Base-by-base conservation (phyloP, 208 protist genomes). In the Blechomonas ayalai region DNA sequence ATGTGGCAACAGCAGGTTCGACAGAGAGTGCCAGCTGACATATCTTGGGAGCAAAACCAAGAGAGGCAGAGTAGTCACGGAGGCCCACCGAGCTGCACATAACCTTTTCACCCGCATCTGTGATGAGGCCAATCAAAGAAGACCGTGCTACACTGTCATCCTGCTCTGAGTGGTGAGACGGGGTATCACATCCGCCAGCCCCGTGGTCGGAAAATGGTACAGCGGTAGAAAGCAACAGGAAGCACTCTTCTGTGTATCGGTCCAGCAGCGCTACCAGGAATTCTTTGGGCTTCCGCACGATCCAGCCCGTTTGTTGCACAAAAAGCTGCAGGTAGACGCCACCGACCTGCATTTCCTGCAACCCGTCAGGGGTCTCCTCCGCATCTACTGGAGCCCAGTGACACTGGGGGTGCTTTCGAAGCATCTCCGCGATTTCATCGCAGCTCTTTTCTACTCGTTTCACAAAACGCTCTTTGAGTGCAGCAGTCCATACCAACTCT, bases 401-500 rank as follows among this genome's bases (percentile, higher is more conserved):
- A 25, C 2, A 24, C 12, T 33, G 13, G 1, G 2, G 26, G 7
- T 20, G 16, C 15, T 13, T 24, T 3, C 1, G 23, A 36, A 0
- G 24, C 13, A 50, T 20, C 0, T 19, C 15, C 8, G 76, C 57
- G 26, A 92, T 68, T 34, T 68, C 36, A 5, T 29, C 37, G 13
- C 63, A 54, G 28, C 52, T 61, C 0, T 12, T 38, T 22, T 18
- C 32, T 37, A 77, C 52, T 18, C 25, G 36, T 4, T 53, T 45
- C 2, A 86, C 49, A 20, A 86, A 76, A 31, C 57, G 46, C n/a
- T 64, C 63, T 34, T 79, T 67, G 5, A 73, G 73, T 44, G 67
- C 61, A 37, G 74, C 74, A 12, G 67, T 95, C 93, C 95, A 98
- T 10, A 97, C 71, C 4, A 98, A 65, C 53, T 98, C 91, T 4